Evolutionary conservation across 768 basidiomycete species (phyloP).

Genomic region (Leccinum aurantiacum): DNA sequence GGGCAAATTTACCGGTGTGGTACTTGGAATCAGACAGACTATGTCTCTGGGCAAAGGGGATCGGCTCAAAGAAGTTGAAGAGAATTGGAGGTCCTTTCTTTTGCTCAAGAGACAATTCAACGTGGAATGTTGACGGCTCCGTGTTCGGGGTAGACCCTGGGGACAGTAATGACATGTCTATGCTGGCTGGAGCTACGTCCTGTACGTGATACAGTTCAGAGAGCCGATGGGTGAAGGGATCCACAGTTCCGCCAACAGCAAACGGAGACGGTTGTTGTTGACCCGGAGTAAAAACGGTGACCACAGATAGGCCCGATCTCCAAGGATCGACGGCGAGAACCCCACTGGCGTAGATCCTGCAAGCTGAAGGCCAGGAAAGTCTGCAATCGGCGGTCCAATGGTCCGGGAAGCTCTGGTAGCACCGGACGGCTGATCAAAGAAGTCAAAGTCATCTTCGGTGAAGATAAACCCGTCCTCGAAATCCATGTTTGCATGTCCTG

Average conservation of each 20-base stretch:
- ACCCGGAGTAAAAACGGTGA: conserved; percentile 22
- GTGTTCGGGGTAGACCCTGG: conserved; percentile 52
- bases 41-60: conserved; percentile 69
- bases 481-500: conserved; percentile 39
- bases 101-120: conserved; percentile 42
- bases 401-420: conserved; percentile 23
- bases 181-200: conserved; percentile 30
- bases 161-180: conserved; percentile 50
- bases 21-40: conserved; percentile 73
- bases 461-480: conserved; percentile 57
- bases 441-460: conserved; percentile 88
- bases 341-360: conserved; percentile 34
- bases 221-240: conserved; percentile 21
- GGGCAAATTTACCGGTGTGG: conserved; percentile 64
- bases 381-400: conserved; percentile 17
- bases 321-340: conserved; percentile 35
- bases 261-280: conserved; percentile 33
- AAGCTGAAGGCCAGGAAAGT: conserved; percentile 32
- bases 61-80: conserved; percentile 60
- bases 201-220: conserved; percentile 25
- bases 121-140: conserved; percentile 52
- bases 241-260: conserved; percentile 25
- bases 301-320: conserved; percentile 28
- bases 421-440: conserved; percentile 66
- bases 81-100: conserved; percentile 15